These are phyloP conservation scores for Cladosporium sp. DNA, from an alignment of 2,329 filamentous ascomycete species.

Conservation along the genomic window DNA sequence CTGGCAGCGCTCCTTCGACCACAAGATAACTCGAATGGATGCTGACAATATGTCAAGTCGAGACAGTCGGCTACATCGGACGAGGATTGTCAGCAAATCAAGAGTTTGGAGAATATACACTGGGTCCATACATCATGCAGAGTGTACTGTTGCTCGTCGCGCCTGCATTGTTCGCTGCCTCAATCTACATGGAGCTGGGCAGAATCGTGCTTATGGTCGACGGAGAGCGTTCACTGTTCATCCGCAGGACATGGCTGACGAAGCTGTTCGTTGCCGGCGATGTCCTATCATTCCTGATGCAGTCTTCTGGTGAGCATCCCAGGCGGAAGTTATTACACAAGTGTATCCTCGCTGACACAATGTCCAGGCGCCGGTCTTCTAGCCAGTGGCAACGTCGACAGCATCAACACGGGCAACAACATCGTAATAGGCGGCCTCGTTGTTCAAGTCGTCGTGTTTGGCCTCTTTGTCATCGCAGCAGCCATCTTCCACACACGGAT, in stretches of 20 bases:
- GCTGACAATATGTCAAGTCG: constrained; percentile 35
- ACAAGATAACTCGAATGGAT: background rate
- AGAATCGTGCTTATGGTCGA: constrained; percentile 42
- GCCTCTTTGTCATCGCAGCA: constrained; percentile 41
- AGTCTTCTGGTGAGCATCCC: constrained; percentile 20
- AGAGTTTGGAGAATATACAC: constrained; percentile 31
- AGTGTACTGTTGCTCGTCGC: constrained; percentile 45
- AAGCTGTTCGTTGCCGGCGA: constrained; percentile 48
- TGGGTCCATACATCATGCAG: constrained; percentile 41
- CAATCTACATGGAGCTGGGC: constrained; percentile 48
- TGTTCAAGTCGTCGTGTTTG: constrained; percentile 49
- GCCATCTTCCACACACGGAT: constrained; percentile 29
- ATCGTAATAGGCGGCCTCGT: constrained; percentile 48
- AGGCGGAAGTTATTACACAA: too few species aligned
- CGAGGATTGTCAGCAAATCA: constrained; percentile 42
- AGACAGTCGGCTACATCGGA: constrained; percentile 50
- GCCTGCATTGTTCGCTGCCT: constrained; percentile 48
- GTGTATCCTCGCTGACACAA: constrained; percentile 10
- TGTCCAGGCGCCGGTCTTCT: constrained; percentile 36
- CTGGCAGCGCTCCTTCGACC: background rate
- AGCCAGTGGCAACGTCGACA: constrained; percentile 32
- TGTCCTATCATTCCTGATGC: constrained; percentile 46
- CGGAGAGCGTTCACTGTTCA: constrained; percentile 40
- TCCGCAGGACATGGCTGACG: constrained; percentile 42
- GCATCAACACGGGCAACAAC: constrained; percentile 35